phyloP scores from a whole-genome alignment of 495 filamentous ascomycete species.

The Rhypophila decipiens region DNA sequence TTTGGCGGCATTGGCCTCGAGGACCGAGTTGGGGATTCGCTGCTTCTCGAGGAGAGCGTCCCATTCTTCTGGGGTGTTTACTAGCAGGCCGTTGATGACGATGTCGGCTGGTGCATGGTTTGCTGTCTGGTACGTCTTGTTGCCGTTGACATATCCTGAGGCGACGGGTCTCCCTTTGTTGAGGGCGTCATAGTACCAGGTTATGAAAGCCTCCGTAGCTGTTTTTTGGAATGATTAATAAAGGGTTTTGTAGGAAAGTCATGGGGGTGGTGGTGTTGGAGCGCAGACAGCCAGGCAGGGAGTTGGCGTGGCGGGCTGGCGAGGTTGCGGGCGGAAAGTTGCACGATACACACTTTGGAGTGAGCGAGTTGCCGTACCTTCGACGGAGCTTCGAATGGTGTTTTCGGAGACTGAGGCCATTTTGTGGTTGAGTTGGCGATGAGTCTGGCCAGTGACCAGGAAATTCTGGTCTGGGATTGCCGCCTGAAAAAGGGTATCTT shows the following conservation, averaged over 20 bases:
- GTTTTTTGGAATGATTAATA: constrained; percentile 3
- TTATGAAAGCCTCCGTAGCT: constrained; percentile 36
- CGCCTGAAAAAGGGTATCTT: too few species aligned
- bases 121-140: constrained; percentile 23
- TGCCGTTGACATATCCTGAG: constrained; percentile 31
- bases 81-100: constrained; percentile 36
- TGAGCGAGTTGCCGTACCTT: constrained; percentile 19
- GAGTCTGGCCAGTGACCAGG: too few species aligned
- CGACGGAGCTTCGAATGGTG: constrained; percentile 18
- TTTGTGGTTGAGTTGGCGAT: constrained; percentile 4
- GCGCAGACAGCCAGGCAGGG: too few species aligned
- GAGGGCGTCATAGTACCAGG: constrained; percentile 34
- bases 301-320: too few species aligned
- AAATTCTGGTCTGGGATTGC: too few species aligned
- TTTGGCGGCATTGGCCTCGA: neutral
- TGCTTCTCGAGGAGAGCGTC: constrained; percentile 33
- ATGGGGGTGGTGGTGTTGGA: too few species aligned
- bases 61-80: constrained; percentile 30
- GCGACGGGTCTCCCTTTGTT: constrained; percentile 27
- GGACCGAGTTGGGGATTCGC: constrained; percentile 11
- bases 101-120: constrained; percentile 35
- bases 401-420: constrained; percentile 11
- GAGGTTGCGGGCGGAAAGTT: too few species aligned
- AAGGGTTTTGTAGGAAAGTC: too few species aligned
- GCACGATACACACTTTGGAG: too few species aligned